These are phyloP conservation scores for Thalassiosira delicatula DNA, from an alignment of 352 stramenopile genomes.

Conservation along the genomic window DNA sequence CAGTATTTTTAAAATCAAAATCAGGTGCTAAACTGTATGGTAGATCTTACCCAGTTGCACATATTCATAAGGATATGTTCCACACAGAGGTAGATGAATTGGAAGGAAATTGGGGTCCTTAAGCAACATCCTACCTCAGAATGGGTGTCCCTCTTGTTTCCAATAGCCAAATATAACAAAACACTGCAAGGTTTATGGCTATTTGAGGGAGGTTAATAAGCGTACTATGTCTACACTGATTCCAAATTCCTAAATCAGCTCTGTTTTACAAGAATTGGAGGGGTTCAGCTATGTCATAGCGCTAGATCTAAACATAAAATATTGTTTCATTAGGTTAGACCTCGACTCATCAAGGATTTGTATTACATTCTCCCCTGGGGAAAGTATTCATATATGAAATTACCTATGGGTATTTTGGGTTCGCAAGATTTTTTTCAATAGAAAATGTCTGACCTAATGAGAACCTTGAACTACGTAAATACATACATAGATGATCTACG, in stretches of 20 bases:
- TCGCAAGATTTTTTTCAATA: background rate
- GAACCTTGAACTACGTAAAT: background rate
- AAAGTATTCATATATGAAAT: background rate
- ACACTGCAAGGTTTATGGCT: background rate
- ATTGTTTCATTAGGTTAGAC: background rate
- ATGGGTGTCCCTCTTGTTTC: background rate
- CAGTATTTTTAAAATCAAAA: background rate
- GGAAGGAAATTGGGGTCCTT: background rate
- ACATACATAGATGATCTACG: background rate
- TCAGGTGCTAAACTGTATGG: background rate
- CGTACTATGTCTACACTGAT: background rate
- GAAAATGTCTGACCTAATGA: background rate
- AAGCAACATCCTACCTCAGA: background rate
- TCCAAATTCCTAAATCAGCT: conserved; percentile 12
- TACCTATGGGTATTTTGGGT: conserved; percentile 1
- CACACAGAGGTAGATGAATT: background rate
- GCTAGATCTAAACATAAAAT: background rate
- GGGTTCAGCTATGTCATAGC: background rate
- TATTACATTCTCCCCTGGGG: background rate
- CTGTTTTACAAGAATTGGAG: conserved; percentile 13
- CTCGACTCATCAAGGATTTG: background rate
- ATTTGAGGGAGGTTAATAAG: conserved; percentile 4
- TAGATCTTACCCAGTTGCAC: background rate
- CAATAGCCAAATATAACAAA: conserved; percentile 16
- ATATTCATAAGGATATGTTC: background rate